Base-by-base conservation (phyloP, 2,329 filamentous ascomycete species). In the Parascedosporium putredinis region DNA sequence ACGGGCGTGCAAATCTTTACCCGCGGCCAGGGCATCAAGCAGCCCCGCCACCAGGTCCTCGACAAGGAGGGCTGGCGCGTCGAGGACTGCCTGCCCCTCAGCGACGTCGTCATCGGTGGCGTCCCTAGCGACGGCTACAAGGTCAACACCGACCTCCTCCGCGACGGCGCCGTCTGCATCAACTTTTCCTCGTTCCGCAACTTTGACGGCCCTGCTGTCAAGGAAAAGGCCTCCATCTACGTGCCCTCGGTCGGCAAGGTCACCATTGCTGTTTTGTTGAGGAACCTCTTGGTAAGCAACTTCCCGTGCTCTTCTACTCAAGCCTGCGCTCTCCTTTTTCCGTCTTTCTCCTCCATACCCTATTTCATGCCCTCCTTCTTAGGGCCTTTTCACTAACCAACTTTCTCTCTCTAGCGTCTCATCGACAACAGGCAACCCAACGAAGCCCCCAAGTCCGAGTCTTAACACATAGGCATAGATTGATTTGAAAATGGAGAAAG, bases 131-230 rank as follows among this genome's bases (percentile, higher is more conserved):
- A 95, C 55, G 79, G 75, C 53, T 98, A 85, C 77, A 96, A 97
- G 73, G 86, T 98, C 23, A 87, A 90, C 5, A 85, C 84, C 3
- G 79, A 87, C 47, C 72, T 93, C 54, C 74, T 98, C 59, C 80
- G 88, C 44, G 87, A 95, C 51, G 93, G 93, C 45, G 90, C 88
- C 25, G 88, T 95, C n/a, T 98, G 93, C 74, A 90, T 98, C 71
- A 98, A 98, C 70, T 97, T 98, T 66, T 94, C 89, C 6, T 95
- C 88, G 47, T 88, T 86, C 67, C 88, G 90, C 72, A 97, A 98
- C 70, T 97, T 97, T 67, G 83, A 84, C 53, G 76, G 76, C 1
- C 82, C 85, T 0, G 86, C 86, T 45, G 82, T 97, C 57, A 97
- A 95, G 70, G 86, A 96, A 65, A 95, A 90, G 72, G 93, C 93